These are phyloP conservation scores for Trichosporon inkin DNA, from an alignment of 1,284 basidiomycete genomes.

Conservation along the genomic window DNA sequence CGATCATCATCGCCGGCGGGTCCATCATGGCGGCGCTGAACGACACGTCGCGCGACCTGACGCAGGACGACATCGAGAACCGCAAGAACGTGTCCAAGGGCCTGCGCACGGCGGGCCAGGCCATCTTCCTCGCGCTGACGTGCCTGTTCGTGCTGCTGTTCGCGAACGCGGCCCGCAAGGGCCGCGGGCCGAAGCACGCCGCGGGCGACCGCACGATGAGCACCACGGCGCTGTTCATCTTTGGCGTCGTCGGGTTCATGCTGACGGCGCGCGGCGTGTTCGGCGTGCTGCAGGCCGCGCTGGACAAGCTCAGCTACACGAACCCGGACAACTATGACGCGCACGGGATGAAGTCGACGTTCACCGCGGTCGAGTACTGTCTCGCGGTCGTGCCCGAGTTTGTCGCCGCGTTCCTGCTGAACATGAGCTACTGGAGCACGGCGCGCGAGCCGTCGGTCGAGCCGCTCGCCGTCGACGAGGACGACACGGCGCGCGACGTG, in stretches of 20 bases:
- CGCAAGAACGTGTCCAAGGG: constrained; percentile 14
- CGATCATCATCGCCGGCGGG: constrained; percentile 36
- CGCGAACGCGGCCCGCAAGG: constrained; percentile 9
- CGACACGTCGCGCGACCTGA: background rate
- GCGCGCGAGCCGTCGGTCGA: constrained; percentile 1
- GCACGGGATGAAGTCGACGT: constrained; percentile 17
- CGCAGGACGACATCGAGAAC: background rate
- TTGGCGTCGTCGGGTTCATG: constrained; percentile 22
- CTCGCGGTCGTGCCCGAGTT: constrained; percentile 23
- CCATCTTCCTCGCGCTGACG: constrained; percentile 34
- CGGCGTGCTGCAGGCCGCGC: constrained; percentile 28
- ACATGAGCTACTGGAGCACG: constrained; percentile 12
- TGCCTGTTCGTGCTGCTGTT: constrained; percentile 23
- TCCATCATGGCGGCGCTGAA: constrained; percentile 18
- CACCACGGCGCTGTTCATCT: constrained; percentile 12
- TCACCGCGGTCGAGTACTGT: constrained; percentile 21
- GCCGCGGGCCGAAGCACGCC: background rate
- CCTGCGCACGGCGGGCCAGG: constrained; percentile 30
- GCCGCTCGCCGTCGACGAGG: background rate
- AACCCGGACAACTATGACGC: constrained; percentile 24
- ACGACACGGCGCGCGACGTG: background rate
- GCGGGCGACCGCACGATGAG: background rate
- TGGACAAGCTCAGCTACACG: constrained; percentile 15
- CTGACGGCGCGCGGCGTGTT: constrained; percentile 31
- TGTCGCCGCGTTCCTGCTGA: constrained; percentile 14